Percentiles rank a stretch among this genome's conserved stretches.
Conservation (phyloP, 2,329 filamentous ascomycete species). For the Exophiala dermatitidis region DNA sequence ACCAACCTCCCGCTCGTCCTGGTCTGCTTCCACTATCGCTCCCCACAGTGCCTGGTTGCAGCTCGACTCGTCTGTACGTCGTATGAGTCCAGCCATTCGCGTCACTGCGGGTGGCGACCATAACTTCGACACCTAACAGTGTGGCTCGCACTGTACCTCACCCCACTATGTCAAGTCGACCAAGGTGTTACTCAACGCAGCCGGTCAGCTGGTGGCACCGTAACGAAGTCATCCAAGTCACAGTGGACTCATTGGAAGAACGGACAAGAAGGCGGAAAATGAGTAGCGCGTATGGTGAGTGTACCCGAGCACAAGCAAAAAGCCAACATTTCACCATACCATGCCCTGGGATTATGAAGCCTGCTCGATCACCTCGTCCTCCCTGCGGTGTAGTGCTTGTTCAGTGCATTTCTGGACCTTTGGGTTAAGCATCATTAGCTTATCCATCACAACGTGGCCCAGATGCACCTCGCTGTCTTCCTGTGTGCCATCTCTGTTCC, state of each 20-base stretch:
- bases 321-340: not conserved
- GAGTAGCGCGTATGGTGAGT: constrained; percentile 2
- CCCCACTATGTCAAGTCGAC: constrained; percentile 7
- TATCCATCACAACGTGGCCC: no score
- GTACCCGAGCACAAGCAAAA: not conserved
- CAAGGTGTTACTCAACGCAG: constrained; percentile 7
- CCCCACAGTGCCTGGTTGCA: no score
- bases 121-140: not conserved
- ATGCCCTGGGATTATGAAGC: not conserved
- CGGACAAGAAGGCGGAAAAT: constrained; percentile 13
- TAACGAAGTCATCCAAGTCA: constrained; percentile 12
- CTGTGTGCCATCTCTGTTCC: no score
- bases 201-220: constrained; percentile 16
- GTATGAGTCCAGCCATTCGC: no score
- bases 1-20: no score
- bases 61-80: no score
- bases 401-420: no score
- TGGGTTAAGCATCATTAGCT: no score
- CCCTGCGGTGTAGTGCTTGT: no score
- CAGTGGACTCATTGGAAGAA: constrained; percentile 11
- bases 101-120: not conserved
- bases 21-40: no score
- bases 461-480: no score
- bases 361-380: not conserved
- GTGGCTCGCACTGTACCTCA: not conserved